Evolutionary conservation across 2,329 filamentous ascomycete species (phyloP).

Genomic region (Fusarium nelsonii): DNA sequence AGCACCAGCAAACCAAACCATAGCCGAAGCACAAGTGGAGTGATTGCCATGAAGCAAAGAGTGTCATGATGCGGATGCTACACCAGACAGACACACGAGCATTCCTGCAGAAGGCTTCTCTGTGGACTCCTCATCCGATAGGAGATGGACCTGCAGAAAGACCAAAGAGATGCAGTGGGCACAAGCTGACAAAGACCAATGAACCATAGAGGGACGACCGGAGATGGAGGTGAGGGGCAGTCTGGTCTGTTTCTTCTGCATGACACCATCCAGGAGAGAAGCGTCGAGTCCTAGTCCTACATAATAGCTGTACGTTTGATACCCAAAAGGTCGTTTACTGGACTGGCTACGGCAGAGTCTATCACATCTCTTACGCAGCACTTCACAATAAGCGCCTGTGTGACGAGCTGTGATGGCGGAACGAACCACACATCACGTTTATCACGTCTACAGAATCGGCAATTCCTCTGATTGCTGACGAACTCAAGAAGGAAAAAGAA

Average conservation of each 20-base stretch:
- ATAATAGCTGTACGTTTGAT: slow-evolving; percentile 5
- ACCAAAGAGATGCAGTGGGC: slow-evolving; percentile 24
- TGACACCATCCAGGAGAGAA: slow-evolving; percentile 46
- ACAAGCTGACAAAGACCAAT: slow-evolving; percentile 37
- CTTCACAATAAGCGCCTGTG: slow-evolving; percentile 39
- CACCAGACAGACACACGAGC: slow-evolving; percentile 35
- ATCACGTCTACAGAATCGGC: background rate
- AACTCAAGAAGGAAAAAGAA: background rate
- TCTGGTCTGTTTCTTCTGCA: slow-evolving; percentile 39
- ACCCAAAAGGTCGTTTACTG: slow-evolving; percentile 14
- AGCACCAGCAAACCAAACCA: slow-evolving; percentile 1
- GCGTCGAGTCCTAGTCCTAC: slow-evolving; percentile 40
- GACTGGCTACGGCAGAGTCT: slow-evolving; percentile 27
- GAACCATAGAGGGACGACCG: slow-evolving; percentile 9
- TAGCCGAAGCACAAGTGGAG: slow-evolving; percentile 28
- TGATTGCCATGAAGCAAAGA: slow-evolving; percentile 25
- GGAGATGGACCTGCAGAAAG: slow-evolving; percentile 45
- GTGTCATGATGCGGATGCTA: slow-evolving; percentile 42
- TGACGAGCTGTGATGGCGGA: slow-evolving; percentile 26
- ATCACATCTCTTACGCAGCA: slow-evolving; percentile 31
- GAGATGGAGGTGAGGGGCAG: slow-evolving; percentile 42
- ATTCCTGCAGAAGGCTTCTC: slow-evolving; percentile 23
- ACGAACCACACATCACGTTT: slow-evolving; percentile 28
- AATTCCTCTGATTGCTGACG: slow-evolving; percentile 13
- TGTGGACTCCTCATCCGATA: slow-evolving; percentile 42